Conservation (phyloP, 352 stramenopile species). For the Phytophthora hybrid region DNA sequence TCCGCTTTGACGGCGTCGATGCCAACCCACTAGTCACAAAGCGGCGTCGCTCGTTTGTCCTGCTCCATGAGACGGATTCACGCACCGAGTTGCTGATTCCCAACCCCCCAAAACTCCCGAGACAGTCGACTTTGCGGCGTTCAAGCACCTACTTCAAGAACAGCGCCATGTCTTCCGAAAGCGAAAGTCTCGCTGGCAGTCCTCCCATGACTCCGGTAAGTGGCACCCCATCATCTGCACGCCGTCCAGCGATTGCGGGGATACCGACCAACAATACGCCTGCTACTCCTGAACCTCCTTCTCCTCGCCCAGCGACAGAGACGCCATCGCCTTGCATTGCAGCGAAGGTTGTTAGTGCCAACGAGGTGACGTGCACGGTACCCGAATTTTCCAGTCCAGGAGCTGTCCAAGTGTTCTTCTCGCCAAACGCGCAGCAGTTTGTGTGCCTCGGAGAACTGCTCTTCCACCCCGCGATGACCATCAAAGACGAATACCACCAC, state of each 20-base stretch:
- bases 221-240: neutral
- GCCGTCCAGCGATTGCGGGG: conserved; percentile 14
- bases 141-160: conserved; percentile 66
- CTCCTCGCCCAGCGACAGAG: conserved; percentile 1
- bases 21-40: conserved; percentile 53
- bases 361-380: conserved; percentile 61
- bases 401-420: conserved; percentile 62
- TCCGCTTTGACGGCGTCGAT: conserved; percentile 61
- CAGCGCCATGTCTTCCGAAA: conserved; percentile 54
- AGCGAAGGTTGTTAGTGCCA: conserved; percentile 53
- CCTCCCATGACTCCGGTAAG: conserved; percentile 12
- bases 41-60: conserved; percentile 52
- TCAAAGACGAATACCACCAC: conserved; percentile 53
- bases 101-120: conserved; percentile 50
- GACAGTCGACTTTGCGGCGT: conserved; percentile 52
- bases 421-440: conserved; percentile 80
- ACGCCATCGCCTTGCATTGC: conserved; percentile 54
- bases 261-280: conserved; percentile 1
- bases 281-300: conserved; percentile 1
- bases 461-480: conserved; percentile 60
- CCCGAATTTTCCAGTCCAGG: conserved; percentile 61
- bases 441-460: conserved; percentile 63
- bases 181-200: neutral
- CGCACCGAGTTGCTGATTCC: conserved; percentile 53
- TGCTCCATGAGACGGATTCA: conserved; percentile 60